phyloP scores from a whole-genome alignment of 768 basidiomycete genomes.

The Asterophora lycoperdoides region DNA sequence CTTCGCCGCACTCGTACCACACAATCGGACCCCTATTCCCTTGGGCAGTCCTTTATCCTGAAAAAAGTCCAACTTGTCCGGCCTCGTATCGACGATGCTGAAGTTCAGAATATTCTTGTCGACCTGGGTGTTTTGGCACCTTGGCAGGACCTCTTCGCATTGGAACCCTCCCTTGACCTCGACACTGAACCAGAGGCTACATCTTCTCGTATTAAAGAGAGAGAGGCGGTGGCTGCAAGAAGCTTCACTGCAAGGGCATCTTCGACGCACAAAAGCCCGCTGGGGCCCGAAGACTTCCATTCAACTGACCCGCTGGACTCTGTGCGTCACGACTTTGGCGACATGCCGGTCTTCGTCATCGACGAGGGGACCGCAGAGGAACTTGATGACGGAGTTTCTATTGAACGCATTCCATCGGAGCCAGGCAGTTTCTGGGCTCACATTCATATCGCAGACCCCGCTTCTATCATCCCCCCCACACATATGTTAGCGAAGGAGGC shows the following conservation, averaged over 20 bases:
- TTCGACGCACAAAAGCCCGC: slow-evolving; percentile 24
- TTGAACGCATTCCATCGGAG: slow-evolving; percentile 63
- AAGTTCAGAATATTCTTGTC: slow-evolving; percentile 47
- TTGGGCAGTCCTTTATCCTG: slow-evolving; percentile 51
- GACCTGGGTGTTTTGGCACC: slow-evolving; percentile 73
- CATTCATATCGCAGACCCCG: slow-evolving; percentile 91
- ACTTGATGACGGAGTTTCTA: slow-evolving; percentile 89
- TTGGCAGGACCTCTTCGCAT: slow-evolving; percentile 68
- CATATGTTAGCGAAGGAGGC: slow-evolving; percentile 63
- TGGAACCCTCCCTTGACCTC: slow-evolving; percentile 34
- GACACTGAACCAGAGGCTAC: slow-evolving; percentile 29
- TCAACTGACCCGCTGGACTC: slow-evolving; percentile 58
- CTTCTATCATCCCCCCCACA: slow-evolving; percentile 65
- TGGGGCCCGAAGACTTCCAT: slow-evolving; percentile 65
- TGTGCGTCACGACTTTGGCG: slow-evolving; percentile 83
- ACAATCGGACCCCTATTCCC: slow-evolving; percentile 61
- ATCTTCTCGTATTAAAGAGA: slow-evolving; percentile 20
- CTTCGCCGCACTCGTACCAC: slow-evolving; percentile 42
- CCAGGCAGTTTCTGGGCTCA: slow-evolving; percentile 75
- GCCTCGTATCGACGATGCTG: slow-evolving; percentile 26
- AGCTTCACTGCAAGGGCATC: slow-evolving; percentile 18
- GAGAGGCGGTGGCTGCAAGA: slow-evolving; percentile 25
- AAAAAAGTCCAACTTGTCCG: slow-evolving; percentile 45
- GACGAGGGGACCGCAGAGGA: slow-evolving; percentile 80
- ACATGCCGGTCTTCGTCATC: slow-evolving; percentile 78